Percentiles rank a stretch among this genome's conserved stretches.
Conservation (phyloP, 495 filamentous ascomycete genomes). For the Diplogelasinospora grovesii region DNA sequence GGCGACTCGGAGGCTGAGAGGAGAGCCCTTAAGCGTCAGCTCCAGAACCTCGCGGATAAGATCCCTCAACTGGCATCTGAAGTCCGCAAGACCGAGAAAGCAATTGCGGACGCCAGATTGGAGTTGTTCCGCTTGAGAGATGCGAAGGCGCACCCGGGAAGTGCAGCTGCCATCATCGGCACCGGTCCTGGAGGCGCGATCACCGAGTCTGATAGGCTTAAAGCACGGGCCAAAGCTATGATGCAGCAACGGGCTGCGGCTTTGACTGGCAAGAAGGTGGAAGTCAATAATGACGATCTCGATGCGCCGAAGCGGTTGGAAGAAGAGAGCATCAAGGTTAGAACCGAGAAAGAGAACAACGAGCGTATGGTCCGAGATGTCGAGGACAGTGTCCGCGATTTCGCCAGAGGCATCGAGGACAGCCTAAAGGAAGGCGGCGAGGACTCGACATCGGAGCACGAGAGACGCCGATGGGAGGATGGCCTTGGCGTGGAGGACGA, state of each 20-base stretch:
- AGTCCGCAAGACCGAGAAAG: conserved; percentile 82
- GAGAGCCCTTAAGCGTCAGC: conserved; percentile 74
- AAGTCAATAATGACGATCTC: conserved; percentile 56
- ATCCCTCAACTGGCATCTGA: conserved; percentile 89
- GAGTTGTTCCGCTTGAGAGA: conserved; percentile 91
- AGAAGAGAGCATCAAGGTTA: conserved; percentile 73
- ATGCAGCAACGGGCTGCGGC: conserved; percentile 97
- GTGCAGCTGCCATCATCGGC: conserved; percentile 77
- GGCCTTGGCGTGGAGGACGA: conserved; percentile 93
- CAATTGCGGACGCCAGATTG: conserved; percentile 86
- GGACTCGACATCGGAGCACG: conserved; percentile 65
- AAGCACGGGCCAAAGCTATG: conserved; percentile 91
- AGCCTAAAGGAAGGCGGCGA: conserved; percentile 77
- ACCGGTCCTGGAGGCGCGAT: conserved; percentile 88
- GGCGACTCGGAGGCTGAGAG: conserved; percentile 83
- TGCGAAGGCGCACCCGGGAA: conserved; percentile 82
- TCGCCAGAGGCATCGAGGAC: conserved; percentile 73
- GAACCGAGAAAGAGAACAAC: conserved; percentile 83
- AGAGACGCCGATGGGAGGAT: conserved; percentile 93
- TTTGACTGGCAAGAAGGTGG: conserved; percentile 72
- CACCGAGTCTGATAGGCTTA: conserved; percentile 90
- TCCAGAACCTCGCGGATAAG: conserved; percentile 81
- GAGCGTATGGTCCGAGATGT: conserved; percentile 95
- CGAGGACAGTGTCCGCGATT: conserved; percentile 93
- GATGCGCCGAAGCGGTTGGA: conserved; percentile 78